phyloP scores from a whole-genome alignment of 1,284 basidiomycete genomes.

The Takashimella koratensis region DNA sequence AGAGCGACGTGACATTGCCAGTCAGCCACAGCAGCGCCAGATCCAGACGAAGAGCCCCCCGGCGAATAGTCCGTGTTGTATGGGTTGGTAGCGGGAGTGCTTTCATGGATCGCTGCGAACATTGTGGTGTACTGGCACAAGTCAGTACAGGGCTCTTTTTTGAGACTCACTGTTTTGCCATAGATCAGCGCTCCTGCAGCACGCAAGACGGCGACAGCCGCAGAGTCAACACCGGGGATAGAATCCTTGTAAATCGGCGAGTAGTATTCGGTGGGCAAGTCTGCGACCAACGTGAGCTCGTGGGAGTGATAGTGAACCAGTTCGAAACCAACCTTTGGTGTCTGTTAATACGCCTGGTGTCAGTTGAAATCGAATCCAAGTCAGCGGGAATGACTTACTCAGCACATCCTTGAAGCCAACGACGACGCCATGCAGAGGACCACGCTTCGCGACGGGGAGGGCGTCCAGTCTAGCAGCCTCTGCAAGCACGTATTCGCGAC shows the following conservation, averaged over 20 bases:
- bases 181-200: constrained; percentile 30
- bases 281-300: constrained; percentile 2
- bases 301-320: no score
- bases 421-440: constrained; percentile 28
- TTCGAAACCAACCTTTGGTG: constrained; percentile 14
- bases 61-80: constrained; percentile 28
- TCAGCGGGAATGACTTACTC: no score
- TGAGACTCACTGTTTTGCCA: constrained; percentile 28
- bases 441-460: constrained; percentile 26
- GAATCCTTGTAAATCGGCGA: constrained; percentile 27
- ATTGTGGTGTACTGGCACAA: constrained; percentile 32
- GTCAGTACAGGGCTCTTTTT: not conserved
- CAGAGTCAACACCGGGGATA: constrained; percentile 21
- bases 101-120: constrained; percentile 24
- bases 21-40: constrained; percentile 35
- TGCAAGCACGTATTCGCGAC: no score
- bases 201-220: constrained; percentile 14
- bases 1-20: constrained; percentile 33
- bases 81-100: constrained; percentile 24
- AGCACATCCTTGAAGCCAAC: constrained; percentile 39
- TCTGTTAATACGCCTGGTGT: constrained; percentile 4
- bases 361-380: not conserved
- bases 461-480: no score
- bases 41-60: constrained; percentile 37
- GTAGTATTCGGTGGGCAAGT: constrained; percentile 32